Evolutionary conservation across 2,329 filamentous ascomycete genomes (phyloP), one percentile per base, ranked within the genome.

Genomic region (Clonostachys rhizophaga): DNA sequence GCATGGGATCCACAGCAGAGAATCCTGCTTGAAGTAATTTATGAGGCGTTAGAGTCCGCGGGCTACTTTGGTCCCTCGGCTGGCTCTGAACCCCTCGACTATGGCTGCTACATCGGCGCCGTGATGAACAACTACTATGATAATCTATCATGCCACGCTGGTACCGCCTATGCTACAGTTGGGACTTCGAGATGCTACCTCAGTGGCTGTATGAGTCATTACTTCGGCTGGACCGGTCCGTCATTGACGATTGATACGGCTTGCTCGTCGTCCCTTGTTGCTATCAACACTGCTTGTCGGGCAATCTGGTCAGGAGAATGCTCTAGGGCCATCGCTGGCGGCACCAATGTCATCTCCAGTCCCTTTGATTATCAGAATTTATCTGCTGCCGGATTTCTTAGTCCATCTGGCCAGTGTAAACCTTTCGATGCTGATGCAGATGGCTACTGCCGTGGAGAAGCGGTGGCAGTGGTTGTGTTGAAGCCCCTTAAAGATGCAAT

Each of bases 381-480:
- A 3, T 52, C 55, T n/a, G 55, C 47, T 6, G 49, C 50, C 9
- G 24, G 24, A 9, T 62, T 67, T 16, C 51, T 63, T 2, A 63
- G 58, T 44, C 50, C 54, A 5, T 61, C 60, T 0, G 66, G 66
- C 0, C 50, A 57, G 34, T 66, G 58, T 43, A 63, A 62, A 47
- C 53, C 65, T 1, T 69, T 66, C 39, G 63, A 65, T 24, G 52
- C 57, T 2, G 50, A 53, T 3, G 75, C 69, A 2, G 67, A 76
- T 49, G 79, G 78, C 0, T 82, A 80, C 49, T 76, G 69, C 11
- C 63, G 77, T 3, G 76, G 68, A 1, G 78, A 83, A 43, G 78
- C 71, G 0, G 55, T 67, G 4, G 71, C 55, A 0, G 52, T 62
- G 1, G 53, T 82, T 0, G 54, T 78, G 3, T 49, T 82, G 0